These are phyloP conservation scores for Spathaspora gorwiae DNA, from an alignment of 805 yeast species.

Conservation along the genomic window DNA sequence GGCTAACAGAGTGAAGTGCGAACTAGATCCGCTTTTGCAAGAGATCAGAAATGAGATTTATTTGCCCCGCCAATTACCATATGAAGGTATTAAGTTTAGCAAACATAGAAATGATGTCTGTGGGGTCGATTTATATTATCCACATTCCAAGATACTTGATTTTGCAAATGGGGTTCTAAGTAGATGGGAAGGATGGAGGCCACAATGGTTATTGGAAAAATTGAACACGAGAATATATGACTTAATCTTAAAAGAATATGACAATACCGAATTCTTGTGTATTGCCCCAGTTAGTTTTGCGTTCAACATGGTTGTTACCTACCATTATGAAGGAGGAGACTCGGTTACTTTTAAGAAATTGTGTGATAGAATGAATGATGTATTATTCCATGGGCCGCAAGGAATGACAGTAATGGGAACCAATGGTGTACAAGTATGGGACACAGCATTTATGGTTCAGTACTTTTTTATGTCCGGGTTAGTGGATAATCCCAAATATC, in stretches of 20 bases:
- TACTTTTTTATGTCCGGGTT: slow-evolving; percentile 76
- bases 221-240: slow-evolving; percentile 54
- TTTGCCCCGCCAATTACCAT: slow-evolving; percentile 43
- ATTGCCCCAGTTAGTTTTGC: slow-evolving; percentile 95
- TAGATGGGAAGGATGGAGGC: slow-evolving; percentile 69
- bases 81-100: slow-evolving; percentile 61
- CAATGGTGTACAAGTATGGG: slow-evolving; percentile 98
- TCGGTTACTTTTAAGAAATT: slow-evolving; percentile 57
- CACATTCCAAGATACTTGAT: slow-evolving; percentile 72
- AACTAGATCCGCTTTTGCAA: slow-evolving; percentile 56
- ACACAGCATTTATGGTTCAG: slow-evolving; percentile 85
- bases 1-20: slow-evolving; percentile 50
- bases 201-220: slow-evolving; percentile 59
- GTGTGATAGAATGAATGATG: slow-evolving; percentile 63
- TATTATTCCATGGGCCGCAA: slow-evolving; percentile 76
- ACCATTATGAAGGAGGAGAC: slow-evolving; percentile 62
- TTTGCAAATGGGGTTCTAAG: slow-evolving; percentile 55
- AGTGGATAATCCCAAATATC: slow-evolving; percentile 63
- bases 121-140: slow-evolving; percentile 90
- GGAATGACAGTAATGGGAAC: slow-evolving; percentile 96
- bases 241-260: slow-evolving; percentile 65
- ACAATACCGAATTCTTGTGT: slow-evolving; percentile 74
- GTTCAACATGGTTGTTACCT: slow-evolving; percentile 70
- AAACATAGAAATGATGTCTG: slow-evolving; percentile 79
- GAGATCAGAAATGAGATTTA: slow-evolving; percentile 81